Percentiles rank a stretch among this genome's conserved stretches.
These are phyloP conservation scores for Echria macrotheca DNA, from an alignment of 495 filamentous ascomycete genomes.

Conservation along the genomic window DNA sequence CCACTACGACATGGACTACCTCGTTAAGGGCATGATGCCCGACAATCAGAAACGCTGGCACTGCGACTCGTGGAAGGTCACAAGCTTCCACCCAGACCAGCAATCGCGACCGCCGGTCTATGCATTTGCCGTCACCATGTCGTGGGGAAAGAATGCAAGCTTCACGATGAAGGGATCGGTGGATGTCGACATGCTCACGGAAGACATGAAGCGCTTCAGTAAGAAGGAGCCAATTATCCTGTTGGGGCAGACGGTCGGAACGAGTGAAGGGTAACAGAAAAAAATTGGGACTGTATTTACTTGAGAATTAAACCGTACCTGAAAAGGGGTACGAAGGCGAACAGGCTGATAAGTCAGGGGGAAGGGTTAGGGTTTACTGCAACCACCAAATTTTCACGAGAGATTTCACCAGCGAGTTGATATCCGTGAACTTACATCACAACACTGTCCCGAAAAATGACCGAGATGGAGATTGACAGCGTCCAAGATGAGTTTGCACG, in stretches of 20 bases:
- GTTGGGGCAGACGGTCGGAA: background rate
- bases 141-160: background rate
- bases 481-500: too few relatives aligned
- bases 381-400: too few relatives aligned
- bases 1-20: conserved; percentile 6
- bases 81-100: background rate
- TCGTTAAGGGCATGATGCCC: background rate
- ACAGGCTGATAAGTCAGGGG: too few relatives aligned
- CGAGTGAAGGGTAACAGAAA: too few relatives aligned
- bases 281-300: too few relatives aligned
- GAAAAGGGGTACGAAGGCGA: too few relatives aligned
- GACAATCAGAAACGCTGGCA: background rate
- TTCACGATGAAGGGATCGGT: background rate
- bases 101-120: background rate
- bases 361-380: too few relatives aligned
- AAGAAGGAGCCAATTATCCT: conserved; percentile 3
- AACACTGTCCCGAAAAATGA: too few relatives aligned
- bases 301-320: too few relatives aligned
- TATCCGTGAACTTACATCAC: too few relatives aligned
- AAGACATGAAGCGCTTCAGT: background rate
- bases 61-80: background rate
- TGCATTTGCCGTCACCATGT: background rate
- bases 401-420: too few relatives aligned
- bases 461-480: too few relatives aligned
- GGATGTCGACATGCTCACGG: conserved; percentile 1